A percentile compares a stretch with the other conserved stretches of the same genome.
Conservation (phyloP, 2,329 filamentous ascomycete species). For the Teratosphaeria nubilosa region DNA sequence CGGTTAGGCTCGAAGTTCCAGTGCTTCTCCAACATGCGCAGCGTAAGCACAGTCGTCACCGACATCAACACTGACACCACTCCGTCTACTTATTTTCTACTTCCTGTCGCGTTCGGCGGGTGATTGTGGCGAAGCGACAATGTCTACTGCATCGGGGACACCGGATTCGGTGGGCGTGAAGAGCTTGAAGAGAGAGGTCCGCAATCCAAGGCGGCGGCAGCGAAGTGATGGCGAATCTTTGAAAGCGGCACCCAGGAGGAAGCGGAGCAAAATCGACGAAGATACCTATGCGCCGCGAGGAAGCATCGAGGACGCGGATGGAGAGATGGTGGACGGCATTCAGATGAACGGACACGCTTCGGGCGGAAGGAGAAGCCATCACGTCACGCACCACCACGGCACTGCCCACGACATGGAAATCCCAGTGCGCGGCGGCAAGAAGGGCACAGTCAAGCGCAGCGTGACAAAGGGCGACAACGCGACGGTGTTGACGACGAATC, state of each 20-base stretch:
- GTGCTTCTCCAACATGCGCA: background rate
- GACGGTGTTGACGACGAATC: conserved; percentile 58
- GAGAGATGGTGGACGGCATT: background rate
- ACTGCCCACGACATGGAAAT: conserved; percentile 8
- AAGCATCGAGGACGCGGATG: conserved; percentile 7
- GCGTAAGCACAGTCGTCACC: background rate
- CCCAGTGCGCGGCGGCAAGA: conserved; percentile 19
- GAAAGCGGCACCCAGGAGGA: conserved; percentile 33
- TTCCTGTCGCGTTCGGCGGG: background rate
- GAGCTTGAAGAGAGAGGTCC: conserved; percentile 24
- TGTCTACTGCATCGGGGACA: background rate
- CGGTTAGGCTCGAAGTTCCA: background rate
- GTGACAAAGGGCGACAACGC: conserved; percentile 21
- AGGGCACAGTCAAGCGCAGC: conserved; percentile 14
- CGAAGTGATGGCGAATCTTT: conserved; percentile 34
- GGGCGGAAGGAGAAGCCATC: background rate
- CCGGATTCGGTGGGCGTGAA: background rate
- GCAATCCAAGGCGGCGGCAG: conserved; percentile 37
- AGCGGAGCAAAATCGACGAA: conserved; percentile 38
- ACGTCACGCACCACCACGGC: background rate
- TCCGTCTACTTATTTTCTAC: background rate
- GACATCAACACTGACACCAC: background rate
- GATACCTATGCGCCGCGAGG: conserved; percentile 27
- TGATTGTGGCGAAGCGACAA: background rate
- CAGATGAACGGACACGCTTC: conserved; percentile 13